A percentile compares a stretch with the other conserved stretches of the same genome.
Evolutionary conservation across 2,329 filamentous ascomycete genomes (phyloP).

Genomic region (Aquanectria penicillioides): DNA sequence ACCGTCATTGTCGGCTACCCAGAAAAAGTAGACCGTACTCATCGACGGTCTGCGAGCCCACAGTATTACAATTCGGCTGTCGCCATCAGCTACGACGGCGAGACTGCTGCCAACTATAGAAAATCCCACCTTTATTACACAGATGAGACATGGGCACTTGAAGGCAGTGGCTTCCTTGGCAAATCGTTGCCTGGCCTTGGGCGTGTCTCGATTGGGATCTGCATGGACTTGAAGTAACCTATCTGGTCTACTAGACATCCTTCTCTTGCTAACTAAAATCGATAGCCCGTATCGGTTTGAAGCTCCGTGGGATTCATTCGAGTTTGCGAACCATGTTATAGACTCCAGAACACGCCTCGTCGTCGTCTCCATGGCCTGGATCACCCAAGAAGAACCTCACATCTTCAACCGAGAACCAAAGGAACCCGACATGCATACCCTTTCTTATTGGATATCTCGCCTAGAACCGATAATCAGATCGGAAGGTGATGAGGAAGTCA

Average conservation of each 20-base stretch:
- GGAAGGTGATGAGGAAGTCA: slow-evolving; percentile 65
- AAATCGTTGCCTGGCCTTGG: slow-evolving; percentile 59
- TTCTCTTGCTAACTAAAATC: slow-evolving; percentile 15
- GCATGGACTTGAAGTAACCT: slow-evolving; percentile 68
- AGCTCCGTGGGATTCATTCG: slow-evolving; percentile 51
- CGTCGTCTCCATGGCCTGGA: slow-evolving; percentile 82
- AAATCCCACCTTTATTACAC: slow-evolving; percentile 69
- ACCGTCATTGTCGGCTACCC: slow-evolving; percentile 79
- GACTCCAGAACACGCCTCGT: slow-evolving; percentile 68
- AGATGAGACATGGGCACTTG: slow-evolving; percentile 70
- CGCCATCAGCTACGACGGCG: slow-evolving; percentile 66
- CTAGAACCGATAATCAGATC: slow-evolving; percentile 71
- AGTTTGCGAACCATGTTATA: slow-evolving; percentile 67
- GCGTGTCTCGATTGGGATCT: slow-evolving; percentile 67
- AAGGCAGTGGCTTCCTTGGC: slow-evolving; percentile 63
- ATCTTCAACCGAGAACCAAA: slow-evolving; percentile 58
- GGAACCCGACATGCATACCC: slow-evolving; percentile 76
- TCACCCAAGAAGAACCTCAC: slow-evolving; percentile 66
- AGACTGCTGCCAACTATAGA: slow-evolving; percentile 68
- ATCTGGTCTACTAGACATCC: neutral
- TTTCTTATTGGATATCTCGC: slow-evolving; percentile 79
- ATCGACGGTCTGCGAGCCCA: slow-evolving; percentile 60
- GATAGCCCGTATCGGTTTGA: slow-evolving; percentile 51
- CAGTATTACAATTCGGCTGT: slow-evolving; percentile 67
- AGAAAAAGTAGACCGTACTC: slow-evolving; percentile 67